Percentiles rank a stretch among this genome's conserved stretches.
Conservation (phyloP, 352 stramenopile genomes). For the Blastocystis sp. region DNA sequence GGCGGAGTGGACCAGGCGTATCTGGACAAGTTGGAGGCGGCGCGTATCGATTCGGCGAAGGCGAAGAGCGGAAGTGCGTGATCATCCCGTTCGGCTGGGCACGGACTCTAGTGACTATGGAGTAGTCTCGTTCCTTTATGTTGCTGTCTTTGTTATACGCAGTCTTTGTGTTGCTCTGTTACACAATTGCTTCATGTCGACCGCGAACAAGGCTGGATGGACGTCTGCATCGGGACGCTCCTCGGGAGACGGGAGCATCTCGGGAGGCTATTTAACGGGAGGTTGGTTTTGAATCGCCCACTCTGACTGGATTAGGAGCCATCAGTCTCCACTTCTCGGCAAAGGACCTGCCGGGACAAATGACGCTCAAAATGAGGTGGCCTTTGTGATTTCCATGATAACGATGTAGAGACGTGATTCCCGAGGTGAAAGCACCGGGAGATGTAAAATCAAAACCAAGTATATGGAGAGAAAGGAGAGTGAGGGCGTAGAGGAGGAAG, state of each 20-base stretch:
- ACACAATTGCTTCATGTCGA: background rate
- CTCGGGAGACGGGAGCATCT: background rate
- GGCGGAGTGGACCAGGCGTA: constrained; percentile 73
- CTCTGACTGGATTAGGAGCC: background rate
- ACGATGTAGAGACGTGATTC: constrained; percentile 11
- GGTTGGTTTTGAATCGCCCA: background rate
- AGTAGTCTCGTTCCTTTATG: background rate
- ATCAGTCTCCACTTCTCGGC: constrained; percentile 80
- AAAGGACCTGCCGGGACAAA: constrained; percentile 80
- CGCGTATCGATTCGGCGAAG: constrained; percentile 81
- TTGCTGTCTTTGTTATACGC: background rate
- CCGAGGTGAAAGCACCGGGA: background rate
- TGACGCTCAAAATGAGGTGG: constrained; percentile 81
- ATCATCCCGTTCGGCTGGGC: no score
- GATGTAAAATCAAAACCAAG: constrained; percentile 74
- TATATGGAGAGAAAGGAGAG: constrained; percentile 80
- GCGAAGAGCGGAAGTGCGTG: constrained; percentile 74
- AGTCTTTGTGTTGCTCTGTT: background rate
- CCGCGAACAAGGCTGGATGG: constrained; percentile 21
- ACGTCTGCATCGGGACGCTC: background rate
- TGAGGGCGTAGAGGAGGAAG: constrained; percentile 78
- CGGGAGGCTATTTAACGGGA: constrained; percentile 23
- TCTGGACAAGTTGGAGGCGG: constrained; percentile 79
- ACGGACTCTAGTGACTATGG: constrained; percentile 68
- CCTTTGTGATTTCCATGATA: background rate